Base-by-base conservation (phyloP, 2,329 filamentous ascomycete species). In the Nemania sp. region DNA sequence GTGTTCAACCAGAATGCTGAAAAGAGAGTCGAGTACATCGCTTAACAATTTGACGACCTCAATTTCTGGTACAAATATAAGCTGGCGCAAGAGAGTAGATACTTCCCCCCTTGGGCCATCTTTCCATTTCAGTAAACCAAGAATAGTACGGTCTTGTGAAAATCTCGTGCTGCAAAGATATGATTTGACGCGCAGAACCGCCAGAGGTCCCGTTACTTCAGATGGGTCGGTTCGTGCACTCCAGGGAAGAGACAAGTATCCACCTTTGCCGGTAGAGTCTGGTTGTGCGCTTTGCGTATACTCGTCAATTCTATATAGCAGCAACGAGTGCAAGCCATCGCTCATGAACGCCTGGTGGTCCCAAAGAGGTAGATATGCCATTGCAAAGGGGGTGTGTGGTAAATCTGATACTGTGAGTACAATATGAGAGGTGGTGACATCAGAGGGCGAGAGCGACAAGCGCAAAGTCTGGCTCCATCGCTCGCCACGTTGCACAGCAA, bases 351-450 rank as follows among this genome's bases (percentile, higher is more conserved):
- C 94, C 60, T 92, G 87, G 21, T 91, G 86, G 53, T 94, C 90
- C 95, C 96, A 99, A 2, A 99, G 81, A 0, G 95, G 95, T 80
- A 99, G 88, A 82, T 96, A 93, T 13, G 91, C 91, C 45, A 98
- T 82, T 2, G 95, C 94, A 74, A 98, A 97, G 0, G 95, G 92
- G 47, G 91, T 89, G 56, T 90, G 89, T 0, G 94, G 92, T 52
- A 90, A 86, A 76, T 98, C 92, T 9, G 92, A 89, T 56, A 99
- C 79, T 67, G 91, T 93, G 84, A 99, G 90, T 35, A 96, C 90
- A 25, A 98, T 80, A 77, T 99, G 95, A 11, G 90, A 88, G 20
- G 87, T 86, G 2, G 88, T 83, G 0, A 99, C 94, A 66, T 97
- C 90, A 52, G 90, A 83, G 0, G 91, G 87, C 0, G 89, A 83